Evolutionary conservation across 352 stramenopile species (phyloP).

Genomic region (Phytophthora pinifolia): DNA sequence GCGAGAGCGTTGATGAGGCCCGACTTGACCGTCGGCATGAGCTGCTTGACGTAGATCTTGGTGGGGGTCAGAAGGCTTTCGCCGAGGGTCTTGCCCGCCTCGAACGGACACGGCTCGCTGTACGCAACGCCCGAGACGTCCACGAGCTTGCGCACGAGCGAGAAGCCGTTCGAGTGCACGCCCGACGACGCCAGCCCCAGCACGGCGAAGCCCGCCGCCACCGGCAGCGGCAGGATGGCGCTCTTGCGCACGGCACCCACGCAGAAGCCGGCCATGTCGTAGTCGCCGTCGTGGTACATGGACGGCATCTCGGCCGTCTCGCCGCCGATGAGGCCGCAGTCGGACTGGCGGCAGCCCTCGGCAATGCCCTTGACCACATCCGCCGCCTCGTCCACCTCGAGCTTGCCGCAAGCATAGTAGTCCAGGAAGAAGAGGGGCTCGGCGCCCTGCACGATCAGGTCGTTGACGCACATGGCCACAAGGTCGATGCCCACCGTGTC

Average conservation of each 20-base stretch:
- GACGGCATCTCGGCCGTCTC: slow-evolving; percentile 99
- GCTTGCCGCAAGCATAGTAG: slow-evolving; percentile 98
- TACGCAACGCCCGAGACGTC: slow-evolving; percentile 89
- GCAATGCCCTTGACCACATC: slow-evolving; percentile 97
- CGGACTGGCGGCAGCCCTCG: slow-evolving; percentile 95
- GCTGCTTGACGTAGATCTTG: slow-evolving; percentile 97
- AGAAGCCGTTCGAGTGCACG: slow-evolving; percentile 99
- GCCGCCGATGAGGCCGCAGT: slow-evolving; percentile 95
- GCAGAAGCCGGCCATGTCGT: slow-evolving; percentile 98
- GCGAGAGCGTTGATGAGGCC: slow-evolving; percentile 91
- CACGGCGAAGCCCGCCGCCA: slow-evolving; percentile 91
- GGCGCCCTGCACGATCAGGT: slow-evolving; percentile 98
- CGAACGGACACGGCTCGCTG: slow-evolving; percentile 78
- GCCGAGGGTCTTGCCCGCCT: slow-evolving; percentile 85
- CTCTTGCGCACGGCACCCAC: slow-evolving; percentile 94
- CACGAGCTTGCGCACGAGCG: slow-evolving; percentile 96
- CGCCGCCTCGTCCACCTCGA: slow-evolving; percentile 94
- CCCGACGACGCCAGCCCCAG: slow-evolving; percentile 95
- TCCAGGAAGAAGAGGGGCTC: slow-evolving; percentile 99
- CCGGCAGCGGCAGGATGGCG: slow-evolving; percentile 84
- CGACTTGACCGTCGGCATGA: slow-evolving; percentile 81
- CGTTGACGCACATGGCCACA: slow-evolving; percentile 99
- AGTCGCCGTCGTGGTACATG: slow-evolving; percentile 98
- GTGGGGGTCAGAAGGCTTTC: slow-evolving; percentile 96
- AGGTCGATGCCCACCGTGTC: slow-evolving; percentile 98